phyloP scores from a whole-genome alignment of 345 rosid genomes.

The Combretum micranthum region DNA sequence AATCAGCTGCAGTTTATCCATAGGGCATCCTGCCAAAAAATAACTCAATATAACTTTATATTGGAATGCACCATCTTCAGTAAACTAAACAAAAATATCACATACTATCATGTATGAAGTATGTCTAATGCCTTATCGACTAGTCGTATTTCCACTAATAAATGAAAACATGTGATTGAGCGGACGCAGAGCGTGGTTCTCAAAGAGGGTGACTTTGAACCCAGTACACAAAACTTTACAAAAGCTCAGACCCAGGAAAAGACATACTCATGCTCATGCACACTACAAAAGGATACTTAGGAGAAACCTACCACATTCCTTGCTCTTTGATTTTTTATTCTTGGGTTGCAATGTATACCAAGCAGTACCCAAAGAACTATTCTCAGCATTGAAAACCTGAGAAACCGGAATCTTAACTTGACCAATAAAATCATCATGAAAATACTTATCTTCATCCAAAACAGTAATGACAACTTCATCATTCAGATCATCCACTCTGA shows the following conservation, averaged over 20 bases:
- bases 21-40: too few relatives aligned
- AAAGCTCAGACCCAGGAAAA: neutral
- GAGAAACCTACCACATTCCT: slow-evolving; percentile 63
- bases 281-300: neutral
- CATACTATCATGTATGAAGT: too few relatives aligned
- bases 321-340: slow-evolving; percentile 67
- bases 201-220: too few relatives aligned
- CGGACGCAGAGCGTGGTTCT: too few relatives aligned
- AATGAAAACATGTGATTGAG: too few relatives aligned
- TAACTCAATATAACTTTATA: too few relatives aligned
- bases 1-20: too few relatives aligned
- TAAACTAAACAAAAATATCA: too few relatives aligned
- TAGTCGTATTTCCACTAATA: too few relatives aligned
- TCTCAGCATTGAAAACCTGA: slow-evolving; percentile 62
- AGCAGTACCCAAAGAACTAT: slow-evolving; percentile 62
- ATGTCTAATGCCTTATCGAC: too few relatives aligned
- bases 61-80: too few relatives aligned
- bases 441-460: slow-evolving; percentile 85
- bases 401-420: slow-evolving; percentile 59
- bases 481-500: slow-evolving; percentile 88
- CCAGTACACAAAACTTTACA: too few relatives aligned
- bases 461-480: slow-evolving; percentile 75
- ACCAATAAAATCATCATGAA: slow-evolving; percentile 82
- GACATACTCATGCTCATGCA: neutral
- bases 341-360: slow-evolving; percentile 83